A percentile compares a stretch with the other conserved stretches of the same genome.
Evolutionary conservation across 2,329 filamentous ascomycete species (phyloP).

Genomic region (Xylaria polymorpha): DNA sequence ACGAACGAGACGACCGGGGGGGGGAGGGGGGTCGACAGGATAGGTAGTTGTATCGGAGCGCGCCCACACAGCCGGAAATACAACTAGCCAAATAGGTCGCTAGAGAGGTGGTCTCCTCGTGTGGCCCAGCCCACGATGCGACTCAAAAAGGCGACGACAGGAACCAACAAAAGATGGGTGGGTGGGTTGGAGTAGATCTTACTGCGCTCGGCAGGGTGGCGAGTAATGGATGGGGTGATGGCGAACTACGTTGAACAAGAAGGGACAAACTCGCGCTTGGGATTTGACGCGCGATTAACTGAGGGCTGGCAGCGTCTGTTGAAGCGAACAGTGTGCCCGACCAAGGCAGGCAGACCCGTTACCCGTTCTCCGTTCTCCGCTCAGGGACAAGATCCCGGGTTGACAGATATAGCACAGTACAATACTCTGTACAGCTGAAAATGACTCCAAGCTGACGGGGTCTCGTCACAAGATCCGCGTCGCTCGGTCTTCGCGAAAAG

Average conservation of each 20-base stretch:
- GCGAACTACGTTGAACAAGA: constrained; percentile 29
- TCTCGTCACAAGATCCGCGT: constrained; percentile 16
- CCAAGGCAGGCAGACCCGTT: constrained; percentile 25
- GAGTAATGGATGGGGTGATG: constrained; percentile 10
- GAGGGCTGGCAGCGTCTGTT: constrained; percentile 54
- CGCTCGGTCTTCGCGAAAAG: constrained; percentile 15
- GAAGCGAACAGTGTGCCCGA: constrained; percentile 45
- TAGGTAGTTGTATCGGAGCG: constrained; percentile 34
- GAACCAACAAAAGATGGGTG: constrained; percentile 19
- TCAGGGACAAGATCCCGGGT: constrained; percentile 29
- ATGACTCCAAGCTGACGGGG: constrained; percentile 18
- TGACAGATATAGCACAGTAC: constrained; percentile 2
- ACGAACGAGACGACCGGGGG: constrained; percentile 35
- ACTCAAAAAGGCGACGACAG: constrained; percentile 26
- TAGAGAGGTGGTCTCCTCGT: constrained; percentile 35
- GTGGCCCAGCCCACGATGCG: constrained; percentile 45
- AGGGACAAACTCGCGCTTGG: constrained; percentile 53
- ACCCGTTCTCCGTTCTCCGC: constrained; percentile 26
- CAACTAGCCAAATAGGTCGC: constrained; percentile 26
- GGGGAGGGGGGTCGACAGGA: constrained; percentile 23
- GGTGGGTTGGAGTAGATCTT: constrained; percentile 15
- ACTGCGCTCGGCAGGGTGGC: constrained; percentile 22
- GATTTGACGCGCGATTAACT: constrained; percentile 60
- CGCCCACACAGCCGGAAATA: constrained; percentile 35
- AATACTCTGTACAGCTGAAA: not conserved